Evolutionary conservation across 768 basidiomycete species (phyloP).

Genomic region (Suillus americanus): DNA sequence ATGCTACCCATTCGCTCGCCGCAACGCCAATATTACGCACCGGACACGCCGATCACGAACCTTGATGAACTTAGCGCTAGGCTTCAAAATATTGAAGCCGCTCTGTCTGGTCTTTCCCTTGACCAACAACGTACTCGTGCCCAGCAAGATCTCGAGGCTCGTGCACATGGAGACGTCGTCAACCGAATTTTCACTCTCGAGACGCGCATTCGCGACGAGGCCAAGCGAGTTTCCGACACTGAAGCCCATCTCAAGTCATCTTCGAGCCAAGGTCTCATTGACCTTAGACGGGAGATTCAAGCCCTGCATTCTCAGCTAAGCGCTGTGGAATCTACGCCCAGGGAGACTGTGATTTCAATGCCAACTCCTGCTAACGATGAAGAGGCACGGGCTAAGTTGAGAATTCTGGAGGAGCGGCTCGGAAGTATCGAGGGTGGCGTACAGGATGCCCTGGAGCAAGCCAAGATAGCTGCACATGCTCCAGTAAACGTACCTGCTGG

Average conservation of each 20-base stretch:
- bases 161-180: constrained; percentile 49
- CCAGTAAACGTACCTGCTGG: constrained; percentile 34
- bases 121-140: constrained; percentile 52
- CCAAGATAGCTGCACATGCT: constrained; percentile 46
- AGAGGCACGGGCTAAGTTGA: constrained; percentile 55
- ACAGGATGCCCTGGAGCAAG: constrained; percentile 70
- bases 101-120: constrained; percentile 56
- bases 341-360: constrained; percentile 16
- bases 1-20: constrained; percentile 34
- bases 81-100: constrained; percentile 61
- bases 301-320: constrained; percentile 44
- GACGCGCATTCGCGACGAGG: constrained; percentile 44
- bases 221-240: constrained; percentile 50
- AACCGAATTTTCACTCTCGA: constrained; percentile 60
- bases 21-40: constrained; percentile 45
- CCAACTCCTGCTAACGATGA: constrained; percentile 42
- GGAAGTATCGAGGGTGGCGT: constrained; percentile 60
- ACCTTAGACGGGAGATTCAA: constrained; percentile 57
- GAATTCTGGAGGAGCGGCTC: constrained; percentile 61
- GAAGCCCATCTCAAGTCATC: constrained; percentile 48
- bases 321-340: constrained; percentile 26
- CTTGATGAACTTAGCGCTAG: constrained; percentile 64
- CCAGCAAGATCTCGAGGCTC: constrained; percentile 53
- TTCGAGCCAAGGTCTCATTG: constrained; percentile 44
- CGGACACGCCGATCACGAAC: constrained; percentile 61